Conservation (phyloP, 306 rosid species). For the Neltuma alba region DNA sequence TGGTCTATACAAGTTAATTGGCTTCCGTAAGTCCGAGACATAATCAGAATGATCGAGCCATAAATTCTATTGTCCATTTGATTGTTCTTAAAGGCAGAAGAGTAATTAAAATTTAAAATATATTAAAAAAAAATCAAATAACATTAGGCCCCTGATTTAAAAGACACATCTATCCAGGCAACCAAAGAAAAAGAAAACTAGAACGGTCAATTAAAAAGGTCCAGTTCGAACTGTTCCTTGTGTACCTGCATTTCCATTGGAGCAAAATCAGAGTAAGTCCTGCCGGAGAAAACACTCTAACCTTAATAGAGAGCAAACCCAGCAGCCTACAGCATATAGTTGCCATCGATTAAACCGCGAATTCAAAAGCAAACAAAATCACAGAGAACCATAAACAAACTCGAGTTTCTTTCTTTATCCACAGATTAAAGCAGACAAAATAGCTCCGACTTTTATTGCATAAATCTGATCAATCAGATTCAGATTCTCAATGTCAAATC, state of each 20-base stretch:
- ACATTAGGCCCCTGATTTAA: not conserved
- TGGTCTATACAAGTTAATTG: not conserved
- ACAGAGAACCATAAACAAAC: conserved; percentile 31
- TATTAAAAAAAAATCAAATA: not conserved
- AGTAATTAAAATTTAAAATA: not conserved
- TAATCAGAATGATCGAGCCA: not conserved
- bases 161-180: not conserved
- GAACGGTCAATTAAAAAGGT: conserved; percentile 27
- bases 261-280: conserved; percentile 40
- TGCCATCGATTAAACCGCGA: conserved; percentile 40
- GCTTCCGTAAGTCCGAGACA: not conserved
- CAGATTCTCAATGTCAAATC: conserved; percentile 39
- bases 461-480: conserved; percentile 50
- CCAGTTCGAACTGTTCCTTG: conserved; percentile 23
- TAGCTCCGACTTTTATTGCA: not conserved
- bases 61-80: not conserved
- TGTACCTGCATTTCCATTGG: conserved; percentile 55
- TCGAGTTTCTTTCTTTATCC: conserved; percentile 24
- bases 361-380: conserved; percentile 16
- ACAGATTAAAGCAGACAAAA: conserved; percentile 11
- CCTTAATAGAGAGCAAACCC: conserved; percentile 44
- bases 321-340: conserved; percentile 40
- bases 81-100: not conserved
- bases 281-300: conserved; percentile 39
- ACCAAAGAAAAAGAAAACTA: conserved; percentile 1